These are phyloP conservation scores for Hawksworthiomyces lignivorus DNA, from an alignment of 2,329 filamentous ascomycete species.

Conservation along the genomic window DNA sequence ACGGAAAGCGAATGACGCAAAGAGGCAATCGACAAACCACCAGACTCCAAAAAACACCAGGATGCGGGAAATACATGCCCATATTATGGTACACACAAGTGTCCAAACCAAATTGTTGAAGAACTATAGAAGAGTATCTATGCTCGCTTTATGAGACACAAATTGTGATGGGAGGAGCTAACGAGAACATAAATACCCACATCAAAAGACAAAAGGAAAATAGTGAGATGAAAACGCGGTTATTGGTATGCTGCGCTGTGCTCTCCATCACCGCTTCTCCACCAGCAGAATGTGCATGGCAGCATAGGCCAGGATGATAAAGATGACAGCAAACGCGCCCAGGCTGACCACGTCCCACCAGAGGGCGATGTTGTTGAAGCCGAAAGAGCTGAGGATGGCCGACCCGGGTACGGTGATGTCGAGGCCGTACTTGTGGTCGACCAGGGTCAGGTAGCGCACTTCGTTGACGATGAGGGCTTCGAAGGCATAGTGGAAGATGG, in stretches of 20 bases:
- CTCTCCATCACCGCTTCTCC: conserved; percentile 73
- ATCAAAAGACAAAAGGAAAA: too few relatives aligned
- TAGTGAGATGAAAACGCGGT: too few relatives aligned
- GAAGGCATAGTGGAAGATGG: conserved; percentile 97
- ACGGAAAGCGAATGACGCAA: too few relatives aligned
- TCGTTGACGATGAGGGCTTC: conserved; percentile 97
- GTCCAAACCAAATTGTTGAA: neutral
- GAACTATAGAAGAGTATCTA: neutral
- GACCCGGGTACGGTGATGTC: conserved; percentile 95
- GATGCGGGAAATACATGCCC: too few relatives aligned
- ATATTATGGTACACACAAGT: too few relatives aligned
- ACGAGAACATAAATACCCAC: too few relatives aligned
- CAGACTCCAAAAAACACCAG: too few relatives aligned
- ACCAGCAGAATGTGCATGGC: conserved; percentile 93
- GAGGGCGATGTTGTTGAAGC: conserved; percentile 79
- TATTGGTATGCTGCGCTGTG: too few relatives aligned
- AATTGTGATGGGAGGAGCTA: too few relatives aligned
- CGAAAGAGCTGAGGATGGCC: conserved; percentile 88
- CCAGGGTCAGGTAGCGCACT: conserved; percentile 78
- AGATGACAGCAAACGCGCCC: conserved; percentile 71
- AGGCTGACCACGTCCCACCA: conserved; percentile 80
- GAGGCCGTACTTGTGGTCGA: conserved; percentile 91
- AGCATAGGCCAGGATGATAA: conserved; percentile 78
- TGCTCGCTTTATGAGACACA: neutral
- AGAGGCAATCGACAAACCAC: too few relatives aligned